Evolutionary conservation across 106 monocot genomes (phyloP).

Genomic region (Alisma plantagoaquatica): DNA sequence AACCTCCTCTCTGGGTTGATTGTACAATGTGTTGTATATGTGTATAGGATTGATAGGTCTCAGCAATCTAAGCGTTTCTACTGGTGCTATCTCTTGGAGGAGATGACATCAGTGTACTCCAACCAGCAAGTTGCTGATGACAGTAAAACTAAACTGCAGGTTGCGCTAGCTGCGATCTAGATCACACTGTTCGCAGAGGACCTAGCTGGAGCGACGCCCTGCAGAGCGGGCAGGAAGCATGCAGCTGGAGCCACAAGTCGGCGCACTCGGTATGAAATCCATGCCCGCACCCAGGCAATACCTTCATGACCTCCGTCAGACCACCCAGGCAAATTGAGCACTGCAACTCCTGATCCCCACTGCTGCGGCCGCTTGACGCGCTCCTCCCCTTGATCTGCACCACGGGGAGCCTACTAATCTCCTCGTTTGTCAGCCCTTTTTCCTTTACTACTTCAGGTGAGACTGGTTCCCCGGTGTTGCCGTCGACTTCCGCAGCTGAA

Average conservation of each 20-base stretch:
- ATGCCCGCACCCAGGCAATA: slow-evolving; percentile 42
- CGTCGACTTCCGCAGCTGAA: neutral
- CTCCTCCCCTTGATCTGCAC: slow-evolving; percentile 7
- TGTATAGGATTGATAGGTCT: too few relatives aligned
- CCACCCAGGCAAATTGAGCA: slow-evolving; percentile 54
- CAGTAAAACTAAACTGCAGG: neutral
- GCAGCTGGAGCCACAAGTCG: slow-evolving; percentile 37
- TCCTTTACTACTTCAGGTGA: too few relatives aligned
- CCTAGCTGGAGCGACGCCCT: slow-evolving; percentile 26
- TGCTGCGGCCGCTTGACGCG: neutral
- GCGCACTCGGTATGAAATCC: slow-evolving; percentile 56
- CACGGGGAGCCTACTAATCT: slow-evolving; percentile 15
- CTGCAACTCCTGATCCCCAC: slow-evolving; percentile 1
- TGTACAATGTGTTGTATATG: too few relatives aligned
- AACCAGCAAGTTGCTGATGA: too few relatives aligned
- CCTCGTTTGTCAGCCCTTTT: too few relatives aligned
- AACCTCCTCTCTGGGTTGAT: too few relatives aligned
- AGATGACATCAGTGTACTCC: too few relatives aligned
- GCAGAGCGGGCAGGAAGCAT: slow-evolving; percentile 51
- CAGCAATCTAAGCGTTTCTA: too few relatives aligned
- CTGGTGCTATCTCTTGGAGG: too few relatives aligned
- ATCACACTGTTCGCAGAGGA: too few relatives aligned
- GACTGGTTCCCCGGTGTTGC: neutral
- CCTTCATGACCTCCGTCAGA: slow-evolving; percentile 39
- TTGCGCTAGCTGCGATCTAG: too few relatives aligned